Conservation (phyloP, 2,329 filamentous ascomycete genomes). For the Juglanconis sp. region DNA sequence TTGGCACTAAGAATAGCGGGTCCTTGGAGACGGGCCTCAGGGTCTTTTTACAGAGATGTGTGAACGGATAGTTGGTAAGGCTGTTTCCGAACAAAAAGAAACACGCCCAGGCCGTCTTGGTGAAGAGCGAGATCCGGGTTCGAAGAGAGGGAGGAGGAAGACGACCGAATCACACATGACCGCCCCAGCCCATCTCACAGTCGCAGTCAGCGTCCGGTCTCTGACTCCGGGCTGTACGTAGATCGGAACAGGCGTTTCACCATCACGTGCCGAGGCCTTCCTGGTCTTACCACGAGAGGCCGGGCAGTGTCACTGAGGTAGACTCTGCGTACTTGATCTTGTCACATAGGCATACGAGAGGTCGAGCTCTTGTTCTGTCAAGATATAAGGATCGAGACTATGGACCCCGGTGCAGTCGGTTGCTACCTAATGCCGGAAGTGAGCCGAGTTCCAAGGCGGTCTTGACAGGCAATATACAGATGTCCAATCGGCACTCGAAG, state of each 20-base stretch:
- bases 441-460: too few relatives aligned
- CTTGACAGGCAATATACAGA: too few relatives aligned
- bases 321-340: too few relatives aligned
- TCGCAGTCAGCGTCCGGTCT: background rate
- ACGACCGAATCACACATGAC: background rate
- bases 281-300: background rate
- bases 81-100: background rate
- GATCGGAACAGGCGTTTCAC: slow-evolving; percentile 10
- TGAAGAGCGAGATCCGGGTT: background rate
- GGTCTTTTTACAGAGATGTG: background rate
- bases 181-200: background rate
- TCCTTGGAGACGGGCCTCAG: background rate
- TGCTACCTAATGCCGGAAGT: too few relatives aligned
- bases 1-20: slow-evolving; percentile 14
- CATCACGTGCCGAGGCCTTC: background rate
- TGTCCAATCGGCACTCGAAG: too few relatives aligned
- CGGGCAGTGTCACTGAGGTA: background rate
- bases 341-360: too few relatives aligned
- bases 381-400: too few relatives aligned
- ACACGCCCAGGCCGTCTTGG: background rate
- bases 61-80: background rate
- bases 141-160: background rate
- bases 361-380: too few relatives aligned
- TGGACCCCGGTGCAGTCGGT: too few relatives aligned
- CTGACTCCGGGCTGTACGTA: background rate